Percentiles rank a stretch among this genome's conserved stretches.
Evolutionary conservation across 306 rosid genomes (phyloP).

Genomic region (Senna tora): DNA sequence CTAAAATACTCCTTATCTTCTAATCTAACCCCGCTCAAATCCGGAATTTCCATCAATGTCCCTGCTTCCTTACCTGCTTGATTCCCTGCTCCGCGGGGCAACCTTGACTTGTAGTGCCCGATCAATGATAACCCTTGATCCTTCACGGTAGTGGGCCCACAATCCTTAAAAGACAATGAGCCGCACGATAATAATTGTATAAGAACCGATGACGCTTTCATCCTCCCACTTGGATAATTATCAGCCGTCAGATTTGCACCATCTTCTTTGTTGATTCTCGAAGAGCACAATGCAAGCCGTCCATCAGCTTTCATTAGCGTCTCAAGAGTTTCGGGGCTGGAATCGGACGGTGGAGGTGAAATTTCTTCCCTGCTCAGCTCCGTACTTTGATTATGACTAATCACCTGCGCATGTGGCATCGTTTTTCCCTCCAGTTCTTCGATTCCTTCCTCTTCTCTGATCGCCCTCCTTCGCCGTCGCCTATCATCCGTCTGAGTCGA

Average conservation of each 20-base stretch:
- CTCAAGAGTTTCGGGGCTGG: constrained; percentile 91
- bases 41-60: constrained; percentile 51
- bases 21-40: constrained; percentile 57
- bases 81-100: constrained; percentile 59
- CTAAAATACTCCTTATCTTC: constrained; percentile 96
- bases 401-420: constrained; percentile 33
- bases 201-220: constrained; percentile 81
- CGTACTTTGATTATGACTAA: constrained; percentile 52
- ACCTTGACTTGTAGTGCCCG: constrained; percentile 66
- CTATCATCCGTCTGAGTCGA: constrained; percentile 94
- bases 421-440: constrained; percentile 44
- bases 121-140: constrained; percentile 67
- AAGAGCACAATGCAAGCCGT: constrained; percentile 52
- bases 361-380: constrained; percentile 89
- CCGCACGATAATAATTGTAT: constrained; percentile 88
- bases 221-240: constrained; percentile 55
- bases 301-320: constrained; percentile 81
- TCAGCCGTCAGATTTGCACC: constrained; percentile 52
- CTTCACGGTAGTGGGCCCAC: constrained; percentile 52
- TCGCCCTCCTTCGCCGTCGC: constrained; percentile 63
- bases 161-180: constrained; percentile 76
- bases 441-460: constrained; percentile 42
- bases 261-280: constrained; percentile 34
- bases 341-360: constrained; percentile 97
- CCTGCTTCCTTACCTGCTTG: constrained; percentile 47